Evolutionary conservation across 805 yeast genomes (phyloP).

Genomic region (Blastobotrys muscicola): DNA sequence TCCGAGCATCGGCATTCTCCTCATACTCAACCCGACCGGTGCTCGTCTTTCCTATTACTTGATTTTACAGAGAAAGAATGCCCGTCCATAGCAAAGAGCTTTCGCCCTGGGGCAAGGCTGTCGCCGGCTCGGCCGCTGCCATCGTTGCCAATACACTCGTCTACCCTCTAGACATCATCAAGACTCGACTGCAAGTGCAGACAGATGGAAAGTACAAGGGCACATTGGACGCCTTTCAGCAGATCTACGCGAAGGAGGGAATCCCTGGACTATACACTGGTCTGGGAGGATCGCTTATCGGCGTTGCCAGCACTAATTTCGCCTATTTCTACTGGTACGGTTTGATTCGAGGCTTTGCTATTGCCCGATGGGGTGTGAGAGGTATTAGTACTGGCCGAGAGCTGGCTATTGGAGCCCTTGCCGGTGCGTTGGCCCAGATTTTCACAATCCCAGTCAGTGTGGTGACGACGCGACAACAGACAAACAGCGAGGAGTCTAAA

Average conservation of each 20-base stretch:
- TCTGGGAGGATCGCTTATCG: constrained; percentile 52
- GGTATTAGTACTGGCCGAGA: constrained; percentile 51
- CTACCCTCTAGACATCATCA: constrained; percentile 71
- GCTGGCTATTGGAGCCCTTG: constrained; percentile 63
- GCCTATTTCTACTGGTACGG: constrained; percentile 87
- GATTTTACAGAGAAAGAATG: constrained; percentile 3
- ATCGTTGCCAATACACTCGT: constrained; percentile 69
- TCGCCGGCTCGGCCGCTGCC: constrained; percentile 76
- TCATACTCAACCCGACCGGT: too few species aligned
- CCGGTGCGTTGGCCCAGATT: constrained; percentile 73
- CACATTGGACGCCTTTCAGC: constrained; percentile 51
- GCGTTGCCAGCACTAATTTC: constrained; percentile 69
- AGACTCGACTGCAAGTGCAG: constrained; percentile 71
- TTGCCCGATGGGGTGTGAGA: constrained; percentile 9
- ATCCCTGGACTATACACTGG: constrained; percentile 66
- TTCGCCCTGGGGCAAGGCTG: constrained; percentile 67
- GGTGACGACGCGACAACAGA: constrained; percentile 52
- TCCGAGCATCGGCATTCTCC: too few species aligned
- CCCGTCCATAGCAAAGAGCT: constrained; percentile 13
- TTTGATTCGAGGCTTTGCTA: constrained; percentile 37
- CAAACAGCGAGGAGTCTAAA: constrained; percentile 17
- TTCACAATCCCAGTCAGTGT: constrained; percentile 77
- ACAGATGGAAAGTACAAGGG: constrained; percentile 36
- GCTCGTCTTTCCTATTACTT: too few species aligned
- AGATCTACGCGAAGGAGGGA: constrained; percentile 51